phyloP scores from a whole-genome alignment of 495 filamentous ascomycete species.

The Astrothelium macrocarpum region DNA sequence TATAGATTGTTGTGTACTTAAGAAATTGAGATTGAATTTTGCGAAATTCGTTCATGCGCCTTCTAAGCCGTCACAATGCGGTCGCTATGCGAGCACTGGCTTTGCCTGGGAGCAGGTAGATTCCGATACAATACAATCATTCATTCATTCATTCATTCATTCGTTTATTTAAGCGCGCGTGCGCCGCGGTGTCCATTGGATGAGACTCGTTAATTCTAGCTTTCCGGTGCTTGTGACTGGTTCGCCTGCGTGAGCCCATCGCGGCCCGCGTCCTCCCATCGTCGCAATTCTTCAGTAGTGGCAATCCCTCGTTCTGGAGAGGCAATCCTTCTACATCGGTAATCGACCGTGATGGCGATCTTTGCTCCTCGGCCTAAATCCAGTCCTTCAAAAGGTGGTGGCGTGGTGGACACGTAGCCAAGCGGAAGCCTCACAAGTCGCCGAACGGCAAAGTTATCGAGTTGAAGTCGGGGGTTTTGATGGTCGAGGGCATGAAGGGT shows the following conservation, averaged over 20 bases:
- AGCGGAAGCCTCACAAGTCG: neutral
- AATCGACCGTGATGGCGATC: neutral
- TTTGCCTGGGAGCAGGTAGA: neutral
- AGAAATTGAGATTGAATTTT: neutral
- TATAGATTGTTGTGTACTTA: neutral
- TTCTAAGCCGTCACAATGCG: neutral
- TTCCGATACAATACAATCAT: neutral
- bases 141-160: slow-evolving; percentile 2
- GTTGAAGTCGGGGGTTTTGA: neutral
- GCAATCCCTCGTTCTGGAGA: neutral
- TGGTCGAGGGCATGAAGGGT: slow-evolving; percentile 4
- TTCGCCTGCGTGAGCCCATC: slow-evolving; percentile 3
- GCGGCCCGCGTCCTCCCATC: neutral
- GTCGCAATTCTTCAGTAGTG: neutral
- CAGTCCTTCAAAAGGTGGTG: neutral
- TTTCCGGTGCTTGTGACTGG: neutral
- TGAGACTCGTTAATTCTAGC: neutral
- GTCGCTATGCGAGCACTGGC: neutral
- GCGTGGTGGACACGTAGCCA: neutral
- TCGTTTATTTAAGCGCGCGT: too few species aligned
- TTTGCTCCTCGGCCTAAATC: neutral
- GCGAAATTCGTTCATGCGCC: neutral
- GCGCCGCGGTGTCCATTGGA: neutral
- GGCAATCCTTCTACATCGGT: neutral
- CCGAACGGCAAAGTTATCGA: neutral